Evolutionary conservation across 768 basidiomycete genomes (phyloP), one percentile per base, ranked within the genome.

Genomic region (Podaxis rugospora): DNA sequence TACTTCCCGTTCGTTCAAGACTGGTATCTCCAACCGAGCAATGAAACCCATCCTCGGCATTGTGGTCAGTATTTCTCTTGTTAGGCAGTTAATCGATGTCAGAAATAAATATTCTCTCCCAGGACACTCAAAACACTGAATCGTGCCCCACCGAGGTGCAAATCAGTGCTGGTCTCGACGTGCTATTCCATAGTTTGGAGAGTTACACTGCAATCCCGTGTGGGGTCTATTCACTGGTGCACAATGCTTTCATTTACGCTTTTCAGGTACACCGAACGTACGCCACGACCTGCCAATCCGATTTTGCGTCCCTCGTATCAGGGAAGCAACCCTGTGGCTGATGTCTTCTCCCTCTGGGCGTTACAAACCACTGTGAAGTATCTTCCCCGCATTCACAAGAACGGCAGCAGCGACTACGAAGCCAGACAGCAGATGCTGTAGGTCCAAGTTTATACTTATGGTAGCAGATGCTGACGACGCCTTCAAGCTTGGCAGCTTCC

Each of bases 301-400:
- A 89, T 95, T 44, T 75, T 92, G 46, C 83, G 96, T 46, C 96
- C 96, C 27, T 90, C 93, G 3, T 97, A 96, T 68, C 94, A 96
- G 73, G 94, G 93, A 62, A 89, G 90, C 70, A 96, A 96, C 69
- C 92, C 92, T 4, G 90, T 98, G 51, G 93, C 95, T 1, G 96
- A 98, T 69, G 92, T 98, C 51, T 98, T 98, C 76, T 93, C 93
- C 16, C 77, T 89, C 58, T 98, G 96, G 95, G 95, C 96, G 1
- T 77, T 98, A 61, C 83, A 86, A 67, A 90, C 93, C 13, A 92
- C 94, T 0, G 89, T 98, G 47, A 85, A 92, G 70, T 88, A 93
- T 68, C 83, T 98, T 18, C 96, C 95, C 13, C 84, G 90, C 23
- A 85, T 98, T 46, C 88, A 92, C 1, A 90, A 86, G 69, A 83